These are phyloP conservation scores for Sedum album DNA, from an alignment of 164 flowering plant species.

Conservation along the genomic window DNA sequence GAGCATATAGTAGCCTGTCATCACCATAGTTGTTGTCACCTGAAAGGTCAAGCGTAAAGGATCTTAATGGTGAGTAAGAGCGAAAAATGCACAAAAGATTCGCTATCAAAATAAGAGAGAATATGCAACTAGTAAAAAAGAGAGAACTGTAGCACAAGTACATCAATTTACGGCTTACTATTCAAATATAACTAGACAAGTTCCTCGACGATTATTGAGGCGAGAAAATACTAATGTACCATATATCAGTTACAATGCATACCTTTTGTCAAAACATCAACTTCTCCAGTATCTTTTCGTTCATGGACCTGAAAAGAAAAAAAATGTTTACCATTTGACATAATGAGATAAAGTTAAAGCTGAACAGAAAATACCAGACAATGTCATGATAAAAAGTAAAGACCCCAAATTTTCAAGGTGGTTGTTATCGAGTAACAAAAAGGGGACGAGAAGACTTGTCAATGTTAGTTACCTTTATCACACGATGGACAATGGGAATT, in stretches of 20 bases:
- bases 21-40: background rate
- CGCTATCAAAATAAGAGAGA: background rate
- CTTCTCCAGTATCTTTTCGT: slow-evolving; percentile 50
- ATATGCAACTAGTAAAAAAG: background rate
- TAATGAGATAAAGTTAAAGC: background rate
- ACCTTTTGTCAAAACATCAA: slow-evolving; percentile 77
- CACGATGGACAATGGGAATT: slow-evolving; percentile 83
- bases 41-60: background rate
- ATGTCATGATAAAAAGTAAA: background rate
- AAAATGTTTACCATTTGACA: background rate
- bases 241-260: background rate
- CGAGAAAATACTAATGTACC: background rate
- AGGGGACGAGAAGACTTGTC: background rate
- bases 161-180: too few species aligned
- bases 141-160: background rate
- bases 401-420: background rate
- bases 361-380: background rate
- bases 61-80: background rate
- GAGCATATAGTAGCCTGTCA: background rate
- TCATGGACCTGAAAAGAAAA: slow-evolving; percentile 44
- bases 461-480: slow-evolving; percentile 48
- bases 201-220: background rate
- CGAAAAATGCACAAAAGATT: background rate
- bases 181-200: background rate
- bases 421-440: background rate